Base-by-base conservation (phyloP, 2,329 filamentous ascomycete species). In the Cryoendolithus antarcticus region DNA sequence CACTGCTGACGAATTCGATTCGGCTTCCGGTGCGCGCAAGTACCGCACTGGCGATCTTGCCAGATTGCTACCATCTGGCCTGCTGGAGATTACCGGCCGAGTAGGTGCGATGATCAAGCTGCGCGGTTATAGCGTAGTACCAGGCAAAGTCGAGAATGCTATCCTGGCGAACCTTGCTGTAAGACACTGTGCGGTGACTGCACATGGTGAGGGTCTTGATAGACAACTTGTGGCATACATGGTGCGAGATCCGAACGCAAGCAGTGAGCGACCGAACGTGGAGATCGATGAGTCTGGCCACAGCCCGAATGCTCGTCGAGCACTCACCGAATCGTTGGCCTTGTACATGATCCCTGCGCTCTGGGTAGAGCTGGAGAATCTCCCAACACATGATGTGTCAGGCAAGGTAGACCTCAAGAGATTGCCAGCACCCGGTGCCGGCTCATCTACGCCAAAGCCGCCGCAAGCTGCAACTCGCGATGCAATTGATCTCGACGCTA, bases 301-400 rank as follows among this genome's bases (percentile, higher is more conserved):
- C 58, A 86, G 82, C 48, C 76, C 82, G 1, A 70, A 70, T 4
- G 76, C 81, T 3, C 72, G 83, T 34, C 73, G 76, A 40, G 70
- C 71, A 10, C 67, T 89, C 2, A 70, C 77, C 1, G 64, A 71
- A 10, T 75, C 77, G 45, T 69, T 89, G 24, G 83, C 83, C 1
- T 81, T 84, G 45, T 89, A 89, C 60, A 88, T 89, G 83, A 80
- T 89, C 39, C 83, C 83, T 0, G 70, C 80, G 1, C 59, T 86
- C 3, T 89, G 83, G 83, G 77, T 88, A 30, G 74, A 81, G 51
- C 61, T 88, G 27, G 72, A 80, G 2, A 70, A 72, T 44, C 61
- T 89, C 4, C 83, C 83, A 0, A 86, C 82, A 0, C 78, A 86
- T 49, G 77, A 75, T 36, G 83, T 89, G 1, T 88, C 82, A 9